Evolutionary conservation across 805 yeast genomes (phyloP), one percentile per base, ranked within the genome.

Genomic region (Saturnispora zaruensis): DNA sequence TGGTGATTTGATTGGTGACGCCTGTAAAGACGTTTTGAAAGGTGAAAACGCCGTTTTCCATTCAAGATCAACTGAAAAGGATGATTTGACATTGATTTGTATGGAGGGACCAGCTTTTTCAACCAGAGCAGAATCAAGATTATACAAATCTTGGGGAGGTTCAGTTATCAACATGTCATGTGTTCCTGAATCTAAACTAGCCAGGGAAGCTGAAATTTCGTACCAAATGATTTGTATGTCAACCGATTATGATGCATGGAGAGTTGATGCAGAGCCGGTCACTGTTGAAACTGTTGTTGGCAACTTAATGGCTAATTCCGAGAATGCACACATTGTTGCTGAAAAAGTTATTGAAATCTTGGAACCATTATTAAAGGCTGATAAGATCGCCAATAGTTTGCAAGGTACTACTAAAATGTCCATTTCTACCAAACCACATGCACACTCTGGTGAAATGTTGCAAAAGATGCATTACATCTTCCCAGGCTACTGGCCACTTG

Each of bases 41-140:
- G 83, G 81, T 32, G 71, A 70, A 25, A 78, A 76, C 45, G 67
- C 79, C 65, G 67, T 66, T 43, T 69, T 90, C 67, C 95, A 85
- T 69, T 73, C 87, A 48, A 82, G 79, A 66, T 69, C 65, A 49
- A 71, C 87, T 46, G 82, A 80, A 57, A 69, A 69, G 32, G 81
- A 78, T 51, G 97, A 91, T 61, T 70, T 86, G 51, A 85, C 95
- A 6, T 79, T 93, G 38, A 77, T 93, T 55, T 93, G 99, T 67
- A 93, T 93, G 99, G 99, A 91, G 69, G 99, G 99, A 41, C 99
- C 99, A 3, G 96, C 93, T 45, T 93, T 93, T 68, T 83, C 95
- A 36, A 93, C 99, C 13, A 78, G 99, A 57, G 98, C 99, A 8
- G 99, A 93, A 70, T 89, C 97, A 13, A 78, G 77, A 64, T 69